Conservation (phyloP, 257 asterid species). For the Nyctanthes arbortristis region DNA sequence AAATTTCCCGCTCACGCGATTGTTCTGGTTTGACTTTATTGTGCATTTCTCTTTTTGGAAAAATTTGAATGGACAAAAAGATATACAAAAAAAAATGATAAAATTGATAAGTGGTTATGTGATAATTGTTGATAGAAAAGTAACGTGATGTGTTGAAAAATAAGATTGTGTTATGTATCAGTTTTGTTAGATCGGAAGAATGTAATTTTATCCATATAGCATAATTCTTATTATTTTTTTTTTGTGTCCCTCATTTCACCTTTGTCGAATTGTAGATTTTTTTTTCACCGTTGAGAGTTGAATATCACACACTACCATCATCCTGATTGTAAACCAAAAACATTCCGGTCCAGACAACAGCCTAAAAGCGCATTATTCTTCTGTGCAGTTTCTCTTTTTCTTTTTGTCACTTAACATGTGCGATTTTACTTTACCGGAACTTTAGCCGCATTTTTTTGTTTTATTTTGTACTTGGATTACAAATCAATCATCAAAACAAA, state of each 20-base stretch:
- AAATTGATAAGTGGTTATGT: too few relatives aligned
- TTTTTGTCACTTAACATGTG: not conserved
- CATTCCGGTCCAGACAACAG: slow-evolving; percentile 2
- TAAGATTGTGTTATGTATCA: too few relatives aligned
- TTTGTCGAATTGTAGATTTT: not conserved
- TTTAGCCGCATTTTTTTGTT: not conserved
- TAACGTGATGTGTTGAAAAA: too few relatives aligned
- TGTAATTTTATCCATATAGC: too few relatives aligned
- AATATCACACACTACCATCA: not conserved
- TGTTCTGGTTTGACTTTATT: too few relatives aligned
- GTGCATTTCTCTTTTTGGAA: too few relatives aligned
- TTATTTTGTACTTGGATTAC: not conserved
- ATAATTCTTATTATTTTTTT: too few relatives aligned
- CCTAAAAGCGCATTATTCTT: not conserved
- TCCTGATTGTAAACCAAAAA: slow-evolving; percentile 9
- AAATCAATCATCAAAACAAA: not conserved
- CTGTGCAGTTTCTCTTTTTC: not conserved
- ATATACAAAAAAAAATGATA: too few relatives aligned
- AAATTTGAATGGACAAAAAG: too few relatives aligned
- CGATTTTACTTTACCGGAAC: slow-evolving; percentile 9
- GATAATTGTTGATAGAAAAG: too few relatives aligned
- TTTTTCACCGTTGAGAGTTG: slow-evolving; percentile 10
- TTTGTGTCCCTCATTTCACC: not conserved
- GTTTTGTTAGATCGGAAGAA: too few relatives aligned
- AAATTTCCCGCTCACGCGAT: too few relatives aligned